Evolutionary conservation across 352 stramenopile species (phyloP).

Genomic region (Globisporangium viniferum): DNA sequence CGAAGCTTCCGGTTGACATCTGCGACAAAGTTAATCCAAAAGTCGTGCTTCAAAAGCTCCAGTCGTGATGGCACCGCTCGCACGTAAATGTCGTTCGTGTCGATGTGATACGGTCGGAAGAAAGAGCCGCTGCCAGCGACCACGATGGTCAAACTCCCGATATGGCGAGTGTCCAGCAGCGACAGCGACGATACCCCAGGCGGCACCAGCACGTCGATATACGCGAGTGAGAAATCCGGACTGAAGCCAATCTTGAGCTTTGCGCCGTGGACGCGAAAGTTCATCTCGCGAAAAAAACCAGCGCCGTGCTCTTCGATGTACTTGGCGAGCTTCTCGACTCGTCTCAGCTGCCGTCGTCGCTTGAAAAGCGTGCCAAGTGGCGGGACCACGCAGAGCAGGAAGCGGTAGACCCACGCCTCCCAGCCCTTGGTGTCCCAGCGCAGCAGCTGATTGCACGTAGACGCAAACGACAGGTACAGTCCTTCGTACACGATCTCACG

Average conservation of each 20-base stretch:
- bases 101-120: slow-evolving; percentile 74
- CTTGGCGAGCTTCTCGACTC: slow-evolving; percentile 64
- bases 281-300: slow-evolving; percentile 80
- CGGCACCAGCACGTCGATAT: slow-evolving; percentile 73
- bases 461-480: slow-evolving; percentile 66
- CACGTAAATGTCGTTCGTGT: slow-evolving; percentile 83
- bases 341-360: slow-evolving; percentile 56
- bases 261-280: slow-evolving; percentile 71
- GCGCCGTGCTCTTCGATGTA: slow-evolving; percentile 63
- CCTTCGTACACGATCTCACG: slow-evolving; percentile 78
- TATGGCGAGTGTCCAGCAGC: slow-evolving; percentile 14
- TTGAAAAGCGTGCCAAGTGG: slow-evolving; percentile 62
- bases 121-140: slow-evolving; percentile 77
- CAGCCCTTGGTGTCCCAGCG: slow-evolving; percentile 53
- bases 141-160: slow-evolving; percentile 36
- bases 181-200: slow-evolving; percentile 18
- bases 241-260: slow-evolving; percentile 84
- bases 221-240: slow-evolving; percentile 78
- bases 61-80: slow-evolving; percentile 66
- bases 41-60: slow-evolving; percentile 67
- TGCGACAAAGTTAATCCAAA: slow-evolving; percentile 84
- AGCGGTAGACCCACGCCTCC: slow-evolving; percentile 66
- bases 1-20: slow-evolving; percentile 69
- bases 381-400: slow-evolving; percentile 41
- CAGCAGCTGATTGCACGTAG: slow-evolving; percentile 67